Evolutionary conservation across 1,139 yeast genomes (phyloP), one percentile per base, ranked within the genome.

Genomic region (Arxiozyma slooffiae): DNA sequence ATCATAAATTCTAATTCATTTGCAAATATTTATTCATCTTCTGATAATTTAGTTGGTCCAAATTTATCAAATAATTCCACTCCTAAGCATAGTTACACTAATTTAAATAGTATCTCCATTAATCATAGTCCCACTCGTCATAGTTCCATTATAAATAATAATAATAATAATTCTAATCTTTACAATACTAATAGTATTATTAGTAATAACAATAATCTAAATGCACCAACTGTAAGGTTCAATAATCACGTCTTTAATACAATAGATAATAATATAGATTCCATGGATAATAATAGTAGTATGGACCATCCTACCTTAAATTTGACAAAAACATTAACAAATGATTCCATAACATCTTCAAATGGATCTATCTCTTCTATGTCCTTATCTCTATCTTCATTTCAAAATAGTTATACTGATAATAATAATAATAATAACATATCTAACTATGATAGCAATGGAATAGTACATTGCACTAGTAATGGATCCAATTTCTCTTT

Each of bases 331-430:
- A 38, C 50, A 3, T 7, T 38, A 14, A 48, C 50, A 7, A 48
- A 48, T 20, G 50, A 48, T 3, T 48, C 50, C 4, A 41, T 48
- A 17, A 20, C 40, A 9, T 48, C 50, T 2, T 48, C 50, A 7
- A 48, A 48, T 41, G 50, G 50, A 3, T 48, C 50, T 30, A 48
- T 48, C 20, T 48, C 50, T n/a, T 48, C 50, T 6, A 48, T 48
- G 26, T 48, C 50, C 2, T 44, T 48, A 44, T 48, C 50, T 7
- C 30, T 30, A 24, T 41, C 49, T 9, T 38, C 42, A 24, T 38
- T 24, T 30, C 42, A 38, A 20, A 46, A 46, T 34, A 22, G 17
- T 24, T 38, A 45, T 38, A n/a, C 20, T 11, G 48, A 46, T 16
- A 38, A 18, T 26, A 21, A 30, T 7, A 41, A 41, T 41, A 41